Evolutionary conservation across 2,329 filamentous ascomycete species (phyloP).

Genomic region (Elsinoe fawcettii): DNA sequence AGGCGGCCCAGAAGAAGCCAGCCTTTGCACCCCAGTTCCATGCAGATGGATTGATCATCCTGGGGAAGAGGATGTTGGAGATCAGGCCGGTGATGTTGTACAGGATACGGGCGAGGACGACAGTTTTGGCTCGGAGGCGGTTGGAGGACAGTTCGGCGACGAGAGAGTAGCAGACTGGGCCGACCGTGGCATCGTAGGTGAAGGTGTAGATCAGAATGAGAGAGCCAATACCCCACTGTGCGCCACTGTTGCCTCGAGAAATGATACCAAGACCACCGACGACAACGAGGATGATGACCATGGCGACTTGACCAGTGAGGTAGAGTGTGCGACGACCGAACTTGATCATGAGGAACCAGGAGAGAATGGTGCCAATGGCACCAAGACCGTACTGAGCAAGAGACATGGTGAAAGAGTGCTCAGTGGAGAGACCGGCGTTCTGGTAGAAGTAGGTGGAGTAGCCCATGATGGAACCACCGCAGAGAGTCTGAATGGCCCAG

Average conservation of each 20-base stretch:
- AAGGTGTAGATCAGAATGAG: constrained; percentile 30
- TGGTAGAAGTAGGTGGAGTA: constrained; percentile 33
- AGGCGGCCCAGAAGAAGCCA: constrained; percentile 38
- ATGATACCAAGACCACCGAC: constrained; percentile 23
- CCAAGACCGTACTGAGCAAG: constrained; percentile 34
- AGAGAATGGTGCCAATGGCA: constrained; percentile 27
- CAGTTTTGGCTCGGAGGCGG: constrained; percentile 25
- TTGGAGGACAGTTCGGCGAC: constrained; percentile 27
- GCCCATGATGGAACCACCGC: constrained; percentile 27
- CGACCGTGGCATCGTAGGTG: constrained; percentile 49
- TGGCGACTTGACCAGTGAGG: constrained; percentile 21
- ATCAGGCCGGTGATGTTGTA: constrained; percentile 26
- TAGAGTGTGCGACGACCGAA: constrained; percentile 33
- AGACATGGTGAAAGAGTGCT: constrained; percentile 23
- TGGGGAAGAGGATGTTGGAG: constrained; percentile 23
- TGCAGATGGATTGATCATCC: constrained; percentile 23
- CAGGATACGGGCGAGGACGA: constrained; percentile 25
- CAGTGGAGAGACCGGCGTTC: constrained; percentile 28
- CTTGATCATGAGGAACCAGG: constrained; percentile 28
- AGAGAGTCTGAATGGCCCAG: constrained; percentile 28
- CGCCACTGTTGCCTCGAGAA: constrained; percentile 15
- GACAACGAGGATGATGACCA: constrained; percentile 21
- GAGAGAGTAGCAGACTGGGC: constrained; percentile 28
- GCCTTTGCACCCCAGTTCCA: constrained; percentile 33
- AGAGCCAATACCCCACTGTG: constrained; percentile 24